Percentiles rank a stretch among this genome's conserved stretches.
These are phyloP conservation scores for Fusarium coicis DNA, from an alignment of 2,329 filamentous ascomycete genomes.

Conservation along the genomic window DNA sequence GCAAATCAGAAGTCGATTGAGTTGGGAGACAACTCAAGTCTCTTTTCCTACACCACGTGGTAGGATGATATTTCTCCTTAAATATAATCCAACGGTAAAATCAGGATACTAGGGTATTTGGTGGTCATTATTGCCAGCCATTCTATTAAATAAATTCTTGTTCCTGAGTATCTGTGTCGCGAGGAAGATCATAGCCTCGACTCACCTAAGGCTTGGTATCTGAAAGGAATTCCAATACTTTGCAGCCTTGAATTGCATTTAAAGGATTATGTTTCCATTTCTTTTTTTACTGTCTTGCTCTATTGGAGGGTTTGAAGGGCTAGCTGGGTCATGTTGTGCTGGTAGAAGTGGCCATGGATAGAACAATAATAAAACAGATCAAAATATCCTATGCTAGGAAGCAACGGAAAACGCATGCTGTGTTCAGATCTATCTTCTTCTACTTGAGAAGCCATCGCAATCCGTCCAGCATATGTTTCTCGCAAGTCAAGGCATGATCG, in stretches of 20 bases:
- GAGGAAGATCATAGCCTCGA: neutral
- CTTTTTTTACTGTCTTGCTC: neutral
- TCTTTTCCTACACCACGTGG: neutral
- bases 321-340: neutral
- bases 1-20: neutral
- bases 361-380: neutral
- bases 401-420: neutral
- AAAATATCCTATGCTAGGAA: neutral
- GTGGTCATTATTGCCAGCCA: neutral
- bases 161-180: neutral
- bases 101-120: slow-evolving; percentile 1
- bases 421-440: neutral
- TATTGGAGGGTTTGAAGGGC: neutral
- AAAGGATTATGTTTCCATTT: neutral
- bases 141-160: neutral
- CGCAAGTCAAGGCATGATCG: slow-evolving; percentile 53
- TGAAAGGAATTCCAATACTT: too few species aligned
- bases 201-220: neutral
- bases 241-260: neutral
- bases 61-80: neutral
- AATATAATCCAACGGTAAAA: too few species aligned
- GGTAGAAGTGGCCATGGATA: neutral
- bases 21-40: neutral
- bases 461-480: slow-evolving; percentile 55
- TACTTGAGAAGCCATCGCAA: slow-evolving; percentile 53